phyloP scores from a whole-genome alignment of 2,329 filamentous ascomycete genomes.

The Penicillium sp. region DNA sequence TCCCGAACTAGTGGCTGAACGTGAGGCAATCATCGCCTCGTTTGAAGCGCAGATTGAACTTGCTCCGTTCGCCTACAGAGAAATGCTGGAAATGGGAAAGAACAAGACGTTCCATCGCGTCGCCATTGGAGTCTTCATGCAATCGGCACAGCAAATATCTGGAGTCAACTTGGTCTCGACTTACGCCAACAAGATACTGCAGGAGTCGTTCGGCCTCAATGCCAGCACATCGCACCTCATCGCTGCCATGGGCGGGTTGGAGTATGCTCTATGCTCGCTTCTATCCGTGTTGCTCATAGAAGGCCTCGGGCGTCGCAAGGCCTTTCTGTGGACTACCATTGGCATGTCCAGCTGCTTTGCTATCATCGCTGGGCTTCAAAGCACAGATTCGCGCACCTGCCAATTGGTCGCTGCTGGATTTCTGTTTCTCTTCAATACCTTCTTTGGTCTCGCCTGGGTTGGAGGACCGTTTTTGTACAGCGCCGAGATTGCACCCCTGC shows the following conservation, averaged over 20 bases:
- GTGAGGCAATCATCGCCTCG: not conserved
- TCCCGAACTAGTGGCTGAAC: not conserved
- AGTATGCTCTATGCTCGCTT: slow-evolving; percentile 56
- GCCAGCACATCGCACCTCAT: slow-evolving; percentile 31
- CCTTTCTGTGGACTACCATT: slow-evolving; percentile 34
- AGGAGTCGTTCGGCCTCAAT: slow-evolving; percentile 1
- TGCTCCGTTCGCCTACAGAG: not conserved
- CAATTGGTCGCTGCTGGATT: slow-evolving; percentile 7
- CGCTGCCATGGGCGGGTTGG: slow-evolving; percentile 52
- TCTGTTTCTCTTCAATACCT: slow-evolving; percentile 10
- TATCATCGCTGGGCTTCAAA: slow-evolving; percentile 41
- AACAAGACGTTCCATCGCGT: slow-evolving; percentile 7
- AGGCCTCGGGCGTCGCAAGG: slow-evolving; percentile 50
- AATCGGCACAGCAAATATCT: slow-evolving; percentile 14
- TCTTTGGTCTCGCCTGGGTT: slow-evolving; percentile 7
- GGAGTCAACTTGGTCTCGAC: slow-evolving; percentile 12
- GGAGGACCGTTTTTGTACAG: slow-evolving; percentile 11
- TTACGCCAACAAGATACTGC: slow-evolving; percentile 8
- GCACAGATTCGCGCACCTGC: slow-evolving; percentile 4
- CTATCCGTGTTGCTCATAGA: slow-evolving; percentile 53
- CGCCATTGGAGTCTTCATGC: slow-evolving; percentile 7
- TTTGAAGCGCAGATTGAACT: not conserved
- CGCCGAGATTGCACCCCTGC: slow-evolving; percentile 9
- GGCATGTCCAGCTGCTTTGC: slow-evolving; percentile 52
- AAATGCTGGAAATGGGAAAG: slow-evolving; percentile 4